phyloP scores from a whole-genome alignment of 441 rosid species.

The Bocquillonia castaneifolia region DNA sequence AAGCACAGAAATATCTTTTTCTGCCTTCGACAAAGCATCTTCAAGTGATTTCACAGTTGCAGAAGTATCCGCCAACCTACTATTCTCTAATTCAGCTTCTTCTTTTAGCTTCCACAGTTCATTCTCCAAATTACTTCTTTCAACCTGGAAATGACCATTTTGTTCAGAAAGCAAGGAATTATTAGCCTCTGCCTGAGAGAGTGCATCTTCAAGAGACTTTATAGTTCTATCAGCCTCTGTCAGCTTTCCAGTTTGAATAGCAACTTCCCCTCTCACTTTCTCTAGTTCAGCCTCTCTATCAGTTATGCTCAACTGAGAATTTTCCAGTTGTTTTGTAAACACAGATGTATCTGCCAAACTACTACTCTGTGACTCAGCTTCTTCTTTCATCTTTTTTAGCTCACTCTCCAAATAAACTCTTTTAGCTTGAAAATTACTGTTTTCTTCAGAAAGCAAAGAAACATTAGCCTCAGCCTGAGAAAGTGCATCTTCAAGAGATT shows the following conservation, averaged over 20 bases:
- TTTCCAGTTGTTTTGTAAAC: constrained; percentile 57
- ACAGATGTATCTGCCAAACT: constrained; percentile 49
- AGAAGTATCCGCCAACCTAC: constrained; percentile 48
- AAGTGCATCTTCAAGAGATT: constrained; percentile 59
- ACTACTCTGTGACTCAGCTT: constrained; percentile 50
- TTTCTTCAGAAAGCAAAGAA: constrained; percentile 47
- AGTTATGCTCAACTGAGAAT: constrained; percentile 36
- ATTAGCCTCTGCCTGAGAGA: constrained; percentile 50
- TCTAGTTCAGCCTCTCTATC: constrained; percentile 50
- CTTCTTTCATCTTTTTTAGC: constrained; percentile 51
- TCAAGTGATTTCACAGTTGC: constrained; percentile 55
- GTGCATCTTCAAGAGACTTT: constrained; percentile 60
- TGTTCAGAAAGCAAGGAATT: constrained; percentile 46
- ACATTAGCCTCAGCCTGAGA: constrained; percentile 49
- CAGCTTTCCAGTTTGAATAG: constrained; percentile 45
- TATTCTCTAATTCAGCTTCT: constrained; percentile 48
- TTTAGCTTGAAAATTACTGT: constrained; percentile 33
- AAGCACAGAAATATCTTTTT: constrained; percentile 45
- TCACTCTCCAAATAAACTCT: constrained; percentile 48
- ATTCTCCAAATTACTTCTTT: constrained; percentile 42
- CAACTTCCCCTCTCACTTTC: constrained; percentile 46
- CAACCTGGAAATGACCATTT: constrained; percentile 34
- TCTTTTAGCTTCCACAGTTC: constrained; percentile 54
- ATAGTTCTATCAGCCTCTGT: constrained; percentile 52
- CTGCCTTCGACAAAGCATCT: constrained; percentile 57